Evolutionary conservation across 2,329 filamentous ascomycete genomes (phyloP), one percentile per base, ranked within the genome.

Genomic region (Dactylellina haptotyla): DNA sequence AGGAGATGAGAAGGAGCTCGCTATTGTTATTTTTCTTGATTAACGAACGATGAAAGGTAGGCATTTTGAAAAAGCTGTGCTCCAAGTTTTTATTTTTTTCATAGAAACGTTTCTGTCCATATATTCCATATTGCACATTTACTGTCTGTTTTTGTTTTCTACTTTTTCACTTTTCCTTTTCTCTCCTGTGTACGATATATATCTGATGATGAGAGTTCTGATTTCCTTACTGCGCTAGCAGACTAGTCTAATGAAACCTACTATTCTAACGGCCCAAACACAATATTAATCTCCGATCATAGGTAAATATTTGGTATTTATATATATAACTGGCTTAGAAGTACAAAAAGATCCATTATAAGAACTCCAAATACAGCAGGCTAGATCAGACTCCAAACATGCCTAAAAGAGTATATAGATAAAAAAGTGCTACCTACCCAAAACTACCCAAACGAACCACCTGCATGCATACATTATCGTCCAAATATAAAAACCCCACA

Each of bases 181-280:
- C 8, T 32, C 23, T 53, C 20, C 20, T 30, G 12, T 50, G 46
- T 50, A 50, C 46, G 46, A 50, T 50, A 50, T n/a, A 50, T 50
- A 26, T 53, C 18, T 23, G 8, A 43, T 23, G 28, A 34, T 34
- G 26, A 53, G 14, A 18, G 20, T 12, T 30, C 18, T 12, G 8
- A 50, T 50, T 30, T 30, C 25, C 3, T 25, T 34, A 34, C 30
- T 14, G 14, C 14, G 6, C 14, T 34, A 34, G n/a, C 30, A 5
- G 6, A 34, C 14, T 16, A 43, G 39, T 43, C n/a, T 43, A 43
- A 43, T 43, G 39, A 43, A 34, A 6, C 32, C 6, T 6, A 34
- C 6, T 34, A 34, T 34, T 34, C 14, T 34, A 34, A 34, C 32
- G 32, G 14, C 32, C n/a, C n/a, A n/a, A n/a, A n/a, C n/a, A n/a